These are phyloP conservation scores for Thermochaetoides thermophila DNA, from an alignment of 495 filamentous ascomycete genomes.

Conservation along the genomic window DNA sequence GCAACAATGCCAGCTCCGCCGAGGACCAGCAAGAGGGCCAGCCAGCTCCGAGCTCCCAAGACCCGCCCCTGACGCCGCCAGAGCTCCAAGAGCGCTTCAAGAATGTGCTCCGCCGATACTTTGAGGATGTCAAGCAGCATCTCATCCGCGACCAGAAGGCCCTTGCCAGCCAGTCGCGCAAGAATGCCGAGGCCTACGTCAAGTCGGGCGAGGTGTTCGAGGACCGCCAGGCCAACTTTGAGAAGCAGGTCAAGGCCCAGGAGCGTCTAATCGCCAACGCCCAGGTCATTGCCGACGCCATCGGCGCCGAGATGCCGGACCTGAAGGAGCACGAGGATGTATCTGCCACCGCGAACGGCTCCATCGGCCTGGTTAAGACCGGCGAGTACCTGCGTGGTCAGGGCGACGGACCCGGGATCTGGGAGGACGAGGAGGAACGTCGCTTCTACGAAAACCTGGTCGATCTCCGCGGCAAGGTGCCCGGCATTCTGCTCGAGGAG, in stretches of 20 bases:
- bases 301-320: slow-evolving; percentile 91
- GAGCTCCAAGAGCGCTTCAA: slow-evolving; percentile 77
- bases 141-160: slow-evolving; percentile 80
- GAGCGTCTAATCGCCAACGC: slow-evolving; percentile 85
- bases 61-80: slow-evolving; percentile 55
- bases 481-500: slow-evolving; percentile 83
- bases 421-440: slow-evolving; percentile 97
- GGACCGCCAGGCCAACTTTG: slow-evolving; percentile 88
- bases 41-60: slow-evolving; percentile 33
- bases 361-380: slow-evolving; percentile 85
- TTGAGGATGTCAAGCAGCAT: slow-evolving; percentile 85
- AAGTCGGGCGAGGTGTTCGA: slow-evolving; percentile 98
- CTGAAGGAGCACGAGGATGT: slow-evolving; percentile 66
- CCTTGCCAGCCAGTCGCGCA: slow-evolving; percentile 65
- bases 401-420: slow-evolving; percentile 88
- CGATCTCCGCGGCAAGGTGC: slow-evolving; percentile 90
- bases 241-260: slow-evolving; percentile 79
- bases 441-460: slow-evolving; percentile 95
- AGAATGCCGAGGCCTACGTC: slow-evolving; percentile 95
- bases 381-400: slow-evolving; percentile 85
- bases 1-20: slow-evolving; percentile 57
- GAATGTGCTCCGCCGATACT: slow-evolving; percentile 77
- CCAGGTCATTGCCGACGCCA: slow-evolving; percentile 73
- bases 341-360: slow-evolving; percentile 46
- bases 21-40: slow-evolving; percentile 32